Conservation (phyloP, 371 early-diverging fungal genomes). For the Mucor circinelloides region DNA sequence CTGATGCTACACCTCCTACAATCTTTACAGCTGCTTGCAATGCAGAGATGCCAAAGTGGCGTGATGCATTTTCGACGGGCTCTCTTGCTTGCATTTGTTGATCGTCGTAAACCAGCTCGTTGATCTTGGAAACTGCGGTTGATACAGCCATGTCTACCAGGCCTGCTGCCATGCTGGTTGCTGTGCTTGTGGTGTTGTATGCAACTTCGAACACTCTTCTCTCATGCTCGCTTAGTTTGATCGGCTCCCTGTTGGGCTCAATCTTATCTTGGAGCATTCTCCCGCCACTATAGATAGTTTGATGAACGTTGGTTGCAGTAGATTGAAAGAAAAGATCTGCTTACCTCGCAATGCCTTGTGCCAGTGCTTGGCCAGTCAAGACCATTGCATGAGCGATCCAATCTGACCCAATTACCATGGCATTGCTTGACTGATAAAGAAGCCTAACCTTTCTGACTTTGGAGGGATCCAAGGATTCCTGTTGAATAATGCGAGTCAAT, state of each 20-base stretch:
- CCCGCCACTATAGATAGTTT: constrained; percentile 18
- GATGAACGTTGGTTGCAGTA: no score
- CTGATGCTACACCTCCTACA: constrained; percentile 34
- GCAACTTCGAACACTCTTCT: constrained; percentile 30
- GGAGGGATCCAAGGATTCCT: constrained; percentile 6
- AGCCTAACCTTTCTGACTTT: constrained; percentile 27
- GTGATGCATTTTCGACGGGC: constrained; percentile 27
- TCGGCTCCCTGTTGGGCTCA: constrained; percentile 23
- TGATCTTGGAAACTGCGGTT: constrained; percentile 23
- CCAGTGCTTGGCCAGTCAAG: constrained; percentile 33
- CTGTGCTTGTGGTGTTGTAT: constrained; percentile 29
- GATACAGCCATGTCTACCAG: constrained; percentile 31
- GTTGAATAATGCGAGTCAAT: background rate
- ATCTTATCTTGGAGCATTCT: constrained; percentile 24
- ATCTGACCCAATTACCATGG: constrained; percentile 39
- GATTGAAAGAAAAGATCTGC: no score
- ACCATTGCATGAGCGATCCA: constrained; percentile 40
- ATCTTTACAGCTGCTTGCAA: constrained; percentile 38
- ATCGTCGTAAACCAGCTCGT: constrained; percentile 14
- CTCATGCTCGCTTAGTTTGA: constrained; percentile 31
- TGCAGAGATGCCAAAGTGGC: constrained; percentile 39
- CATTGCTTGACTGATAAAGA: constrained; percentile 36
- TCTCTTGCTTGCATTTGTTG: constrained; percentile 17
- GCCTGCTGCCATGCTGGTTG: constrained; percentile 19
- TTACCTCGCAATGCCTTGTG: constrained; percentile 32